These are phyloP conservation scores for Suhomyces pyralidae DNA, from an alignment of 805 yeast species.

Conservation along the genomic window DNA sequence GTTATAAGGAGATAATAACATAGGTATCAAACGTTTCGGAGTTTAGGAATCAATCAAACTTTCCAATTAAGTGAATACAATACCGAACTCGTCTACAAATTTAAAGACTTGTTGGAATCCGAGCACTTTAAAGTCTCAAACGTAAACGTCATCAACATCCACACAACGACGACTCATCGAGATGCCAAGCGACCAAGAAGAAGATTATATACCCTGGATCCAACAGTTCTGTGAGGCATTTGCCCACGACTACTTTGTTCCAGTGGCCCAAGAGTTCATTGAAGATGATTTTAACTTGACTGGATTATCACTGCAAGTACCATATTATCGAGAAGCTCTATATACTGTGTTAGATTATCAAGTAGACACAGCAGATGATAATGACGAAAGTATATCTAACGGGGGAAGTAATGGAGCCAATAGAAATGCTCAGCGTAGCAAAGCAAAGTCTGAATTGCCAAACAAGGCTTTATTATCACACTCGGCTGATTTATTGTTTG, in stretches of 20 bases:
- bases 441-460: slow-evolving; percentile 54
- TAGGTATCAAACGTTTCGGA: not conserved
- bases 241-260: slow-evolving; percentile 89
- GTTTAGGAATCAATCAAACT: not conserved
- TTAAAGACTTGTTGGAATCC: not conserved
- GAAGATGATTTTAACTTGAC: slow-evolving; percentile 97
- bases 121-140: not conserved
- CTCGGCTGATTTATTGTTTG: slow-evolving; percentile 89
- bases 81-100: not conserved
- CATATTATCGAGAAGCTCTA: slow-evolving; percentile 86
- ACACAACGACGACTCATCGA: not conserved
- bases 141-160: not conserved
- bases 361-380: slow-evolving; percentile 43
- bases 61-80: not conserved
- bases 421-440: slow-evolving; percentile 9
- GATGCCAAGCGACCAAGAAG: slow-evolving; percentile 46
- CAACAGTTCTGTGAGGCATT: slow-evolving; percentile 72
- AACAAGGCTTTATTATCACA: slow-evolving; percentile 78
- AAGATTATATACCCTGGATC: slow-evolving; percentile 75
- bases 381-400: slow-evolving; percentile 10
- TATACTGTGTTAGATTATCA: slow-evolving; percentile 89
- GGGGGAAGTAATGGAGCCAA: slow-evolving; percentile 6
- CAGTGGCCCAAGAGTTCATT: slow-evolving; percentile 86
- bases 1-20: not conserved
- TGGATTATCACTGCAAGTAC: slow-evolving; percentile 80